phyloP scores from a whole-genome alignment of 305 asterid species.

The Solanum chacoense region DNA sequence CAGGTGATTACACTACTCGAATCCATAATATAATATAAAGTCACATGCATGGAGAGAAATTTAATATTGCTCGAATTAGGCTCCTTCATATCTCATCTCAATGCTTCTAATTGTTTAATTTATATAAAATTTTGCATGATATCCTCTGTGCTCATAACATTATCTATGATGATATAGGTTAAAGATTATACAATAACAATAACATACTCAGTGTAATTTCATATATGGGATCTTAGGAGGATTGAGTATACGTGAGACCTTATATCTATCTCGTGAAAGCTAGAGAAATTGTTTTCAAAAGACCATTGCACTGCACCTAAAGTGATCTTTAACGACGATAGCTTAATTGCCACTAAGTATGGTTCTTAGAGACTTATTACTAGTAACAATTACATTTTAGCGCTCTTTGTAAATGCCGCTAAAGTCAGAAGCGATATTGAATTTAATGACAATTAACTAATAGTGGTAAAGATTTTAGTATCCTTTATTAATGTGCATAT shows the following conservation, averaged over 20 bases:
- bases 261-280: background rate
- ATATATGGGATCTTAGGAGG: background rate
- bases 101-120: background rate
- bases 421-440: background rate
- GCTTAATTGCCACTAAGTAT: background rate
- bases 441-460: background rate
- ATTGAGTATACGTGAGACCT: background rate
- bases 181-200: background rate
- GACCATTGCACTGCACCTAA: background rate
- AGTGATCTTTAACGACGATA: background rate
- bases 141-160: background rate
- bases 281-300: background rate
- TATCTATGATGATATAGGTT: background rate
- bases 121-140: background rate
- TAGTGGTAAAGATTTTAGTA: background rate
- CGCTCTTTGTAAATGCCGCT: background rate
- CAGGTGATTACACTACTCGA: background rate
- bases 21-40: background rate
- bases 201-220: background rate
- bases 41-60: background rate
- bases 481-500: background rate
- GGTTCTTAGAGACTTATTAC: background rate
- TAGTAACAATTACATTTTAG: background rate
- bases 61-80: background rate
- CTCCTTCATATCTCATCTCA: background rate